These are phyloP conservation scores for Trypanosoma congolense DNA, from an alignment of 208 protist species.

Conservation along the genomic window DNA sequence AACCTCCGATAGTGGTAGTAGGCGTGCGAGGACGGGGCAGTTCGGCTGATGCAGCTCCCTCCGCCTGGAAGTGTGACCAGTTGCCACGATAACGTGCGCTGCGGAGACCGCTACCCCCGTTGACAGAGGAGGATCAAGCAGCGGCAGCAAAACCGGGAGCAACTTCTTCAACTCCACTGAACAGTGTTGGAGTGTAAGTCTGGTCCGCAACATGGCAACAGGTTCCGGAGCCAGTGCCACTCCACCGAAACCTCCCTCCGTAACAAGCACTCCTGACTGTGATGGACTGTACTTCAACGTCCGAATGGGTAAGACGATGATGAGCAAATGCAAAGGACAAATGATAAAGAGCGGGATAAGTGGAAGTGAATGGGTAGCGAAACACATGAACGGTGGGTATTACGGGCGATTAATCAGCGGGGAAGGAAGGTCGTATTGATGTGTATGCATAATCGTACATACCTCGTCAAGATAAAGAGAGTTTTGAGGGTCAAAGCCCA, in stretches of 20 bases:
- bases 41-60: conserved; percentile 19
- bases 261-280: no score
- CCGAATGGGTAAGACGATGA: no score
- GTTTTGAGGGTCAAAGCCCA: no score
- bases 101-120: conserved; percentile 27
- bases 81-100: conserved; percentile 23
- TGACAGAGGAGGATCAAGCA: conserved; percentile 34
- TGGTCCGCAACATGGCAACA: conserved; percentile 12
- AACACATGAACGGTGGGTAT: no score
- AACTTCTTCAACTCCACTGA: conserved; percentile 21
- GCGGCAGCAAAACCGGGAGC: conserved; percentile 21
- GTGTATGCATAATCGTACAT: no score
- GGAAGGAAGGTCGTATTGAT: neutral
- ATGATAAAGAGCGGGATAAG: neutral
- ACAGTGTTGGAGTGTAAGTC: conserved; percentile 2
- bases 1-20: conserved; percentile 41
- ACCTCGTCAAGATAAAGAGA: no score
- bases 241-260: no score
- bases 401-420: neutral
- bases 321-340: neutral
- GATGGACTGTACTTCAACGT: neutral
- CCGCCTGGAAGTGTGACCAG: conserved; percentile 13
- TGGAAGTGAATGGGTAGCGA: no score
- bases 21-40: conserved; percentile 49
- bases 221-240: no score